Percentiles rank a stretch among this genome's conserved stretches.
These are phyloP conservation scores for Cadophora sp. DNA, from an alignment of 2,329 filamentous ascomycete species.

Conservation along the genomic window DNA sequence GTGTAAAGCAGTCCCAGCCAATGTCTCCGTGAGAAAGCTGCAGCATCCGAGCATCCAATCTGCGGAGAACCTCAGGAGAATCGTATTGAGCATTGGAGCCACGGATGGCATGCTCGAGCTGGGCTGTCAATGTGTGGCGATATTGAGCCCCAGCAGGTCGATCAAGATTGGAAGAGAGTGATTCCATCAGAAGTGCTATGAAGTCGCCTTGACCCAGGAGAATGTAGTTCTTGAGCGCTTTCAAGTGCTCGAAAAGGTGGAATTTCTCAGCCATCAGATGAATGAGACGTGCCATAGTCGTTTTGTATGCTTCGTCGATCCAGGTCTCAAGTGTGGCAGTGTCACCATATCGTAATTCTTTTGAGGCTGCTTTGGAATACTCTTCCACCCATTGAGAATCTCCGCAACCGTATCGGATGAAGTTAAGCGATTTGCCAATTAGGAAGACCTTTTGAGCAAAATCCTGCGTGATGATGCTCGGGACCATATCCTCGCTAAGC, in stretches of 20 bases:
- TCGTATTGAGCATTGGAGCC: constrained; percentile 98
- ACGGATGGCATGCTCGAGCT: constrained; percentile 95
- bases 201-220: constrained; percentile 96
- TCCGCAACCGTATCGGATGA: constrained; percentile 93
- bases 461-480: constrained; percentile 89
- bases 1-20: constrained; percentile 98
- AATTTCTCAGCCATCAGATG: constrained; percentile 95
- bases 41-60: constrained; percentile 97
- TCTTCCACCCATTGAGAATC: constrained; percentile 95
- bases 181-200: constrained; percentile 96
- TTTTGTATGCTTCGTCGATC: constrained; percentile 97
- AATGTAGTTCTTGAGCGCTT: constrained; percentile 92
- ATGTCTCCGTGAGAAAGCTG: constrained; percentile 96
- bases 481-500: constrained; percentile 83
- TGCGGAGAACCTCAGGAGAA: constrained; percentile 85
- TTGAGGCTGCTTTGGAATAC: constrained; percentile 92
- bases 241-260: constrained; percentile 89
- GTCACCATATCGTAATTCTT: constrained; percentile 90
- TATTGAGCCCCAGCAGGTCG: constrained; percentile 97
- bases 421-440: constrained; percentile 97
- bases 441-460: constrained; percentile 97
- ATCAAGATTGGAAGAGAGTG: constrained; percentile 88
- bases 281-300: constrained; percentile 94
- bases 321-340: constrained; percentile 89
- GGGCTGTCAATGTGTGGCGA: constrained; percentile 94